A percentile compares a stretch with the other conserved stretches of the same genome.
Conservation (phyloP, 2,329 filamentous ascomycete species). For the Colletotrichum orbiculare region DNA sequence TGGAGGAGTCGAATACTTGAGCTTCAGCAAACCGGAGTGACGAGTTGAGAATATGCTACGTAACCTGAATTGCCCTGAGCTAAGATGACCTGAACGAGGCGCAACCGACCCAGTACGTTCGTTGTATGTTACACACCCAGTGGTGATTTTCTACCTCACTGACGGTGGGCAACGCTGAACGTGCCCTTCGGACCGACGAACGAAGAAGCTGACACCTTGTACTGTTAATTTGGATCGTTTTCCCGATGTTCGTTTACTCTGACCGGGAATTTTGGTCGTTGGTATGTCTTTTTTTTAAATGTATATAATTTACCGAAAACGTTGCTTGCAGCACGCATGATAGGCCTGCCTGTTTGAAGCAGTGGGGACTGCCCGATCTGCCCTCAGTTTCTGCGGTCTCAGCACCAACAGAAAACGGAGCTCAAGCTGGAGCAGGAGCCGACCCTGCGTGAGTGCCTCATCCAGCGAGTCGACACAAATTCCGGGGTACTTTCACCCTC, state of each 20-base stretch:
- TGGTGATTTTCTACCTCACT: neutral
- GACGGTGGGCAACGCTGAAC: neutral
- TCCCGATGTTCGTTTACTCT: too few species aligned
- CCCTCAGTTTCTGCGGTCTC: neutral
- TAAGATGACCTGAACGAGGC: conserved; percentile 5
- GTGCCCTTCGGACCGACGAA: neutral
- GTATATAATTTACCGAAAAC: too few species aligned
- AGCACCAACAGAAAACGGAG: too few species aligned
- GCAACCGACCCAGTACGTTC: neutral
- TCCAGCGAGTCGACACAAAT: too few species aligned
- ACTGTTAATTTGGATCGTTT: too few species aligned
- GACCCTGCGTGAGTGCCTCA: too few species aligned
- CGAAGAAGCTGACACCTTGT: too few species aligned
- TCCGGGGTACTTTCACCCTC: too few species aligned
- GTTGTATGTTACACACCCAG: too few species aligned
- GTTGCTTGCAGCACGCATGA: conserved; percentile 7
- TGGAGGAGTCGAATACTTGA: neutral
- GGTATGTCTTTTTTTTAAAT: too few species aligned
- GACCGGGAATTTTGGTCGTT: too few species aligned
- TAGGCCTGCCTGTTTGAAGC: conserved; percentile 19
- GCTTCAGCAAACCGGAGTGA: neutral
- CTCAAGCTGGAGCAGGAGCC: conserved; percentile 14
- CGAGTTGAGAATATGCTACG: too few species aligned
- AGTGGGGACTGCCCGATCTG: neutral
- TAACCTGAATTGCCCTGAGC: conserved; percentile 3